Percentiles rank a stretch among this genome's conserved stretches.
These are phyloP conservation scores for Pichia sp. DNA, from an alignment of 1,139 yeast genomes.

Conservation along the genomic window DNA sequence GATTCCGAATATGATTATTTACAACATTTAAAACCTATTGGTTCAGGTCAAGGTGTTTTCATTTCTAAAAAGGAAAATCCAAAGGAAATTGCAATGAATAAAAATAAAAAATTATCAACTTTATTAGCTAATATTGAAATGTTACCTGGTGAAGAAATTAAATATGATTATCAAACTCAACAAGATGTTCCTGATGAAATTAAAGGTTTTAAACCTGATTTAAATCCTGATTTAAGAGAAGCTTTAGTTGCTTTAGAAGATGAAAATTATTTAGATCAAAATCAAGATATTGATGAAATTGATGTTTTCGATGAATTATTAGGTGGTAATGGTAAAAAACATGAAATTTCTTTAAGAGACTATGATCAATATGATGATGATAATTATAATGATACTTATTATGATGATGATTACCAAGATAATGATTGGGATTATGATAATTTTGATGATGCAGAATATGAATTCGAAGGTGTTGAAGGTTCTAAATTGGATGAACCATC, in stretches of 20 bases:
- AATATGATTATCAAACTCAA: constrained; percentile 44
- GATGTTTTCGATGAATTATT: constrained; percentile 48
- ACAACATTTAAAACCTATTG: constrained; percentile 92
- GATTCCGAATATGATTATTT: constrained; percentile 91
- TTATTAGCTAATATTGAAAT: constrained; percentile 31
- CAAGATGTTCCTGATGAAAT: constrained; percentile 84
- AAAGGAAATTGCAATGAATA: constrained; percentile 19
- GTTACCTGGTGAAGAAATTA: constrained; percentile 37
- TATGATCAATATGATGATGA: constrained; percentile 32
- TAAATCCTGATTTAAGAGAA: constrained; percentile 89
- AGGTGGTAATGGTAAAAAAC: constrained; percentile 29
- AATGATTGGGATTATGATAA: constrained; percentile 57
- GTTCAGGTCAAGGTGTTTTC: constrained; percentile 64
- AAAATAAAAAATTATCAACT: constrained; percentile 25
- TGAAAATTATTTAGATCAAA: constrained; percentile 73
- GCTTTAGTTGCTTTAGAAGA: constrained; percentile 91
- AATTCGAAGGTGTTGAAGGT: constrained; percentile 33
- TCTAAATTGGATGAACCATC: constrained; percentile 25
- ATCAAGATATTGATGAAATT: constrained; percentile 39
- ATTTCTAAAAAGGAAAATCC: constrained; percentile 35
- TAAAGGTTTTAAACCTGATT: constrained; percentile 83
- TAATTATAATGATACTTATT: constrained; percentile 35
- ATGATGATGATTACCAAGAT: constrained; percentile 33
- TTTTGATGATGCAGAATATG: constrained; percentile 43
- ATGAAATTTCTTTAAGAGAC: constrained; percentile 40